phyloP scores from a whole-genome alignment of 192 early-diverging fungal genomes.

The Rhizoclosmatium globosum region DNA sequence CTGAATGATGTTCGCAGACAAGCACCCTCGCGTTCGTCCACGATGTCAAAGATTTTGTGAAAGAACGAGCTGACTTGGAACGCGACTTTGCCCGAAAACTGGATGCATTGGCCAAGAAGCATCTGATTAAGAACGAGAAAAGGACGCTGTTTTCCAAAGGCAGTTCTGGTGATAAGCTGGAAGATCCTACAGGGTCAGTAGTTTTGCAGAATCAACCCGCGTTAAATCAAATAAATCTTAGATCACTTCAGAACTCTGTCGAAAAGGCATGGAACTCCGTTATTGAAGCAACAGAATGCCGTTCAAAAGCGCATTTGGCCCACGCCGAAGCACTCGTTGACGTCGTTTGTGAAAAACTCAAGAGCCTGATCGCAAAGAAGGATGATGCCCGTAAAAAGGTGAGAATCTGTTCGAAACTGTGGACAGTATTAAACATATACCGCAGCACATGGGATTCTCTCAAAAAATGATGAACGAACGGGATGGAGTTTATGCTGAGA shows the following conservation, averaged over 20 bases:
- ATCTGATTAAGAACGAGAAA: conserved; percentile 46
- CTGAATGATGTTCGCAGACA: conserved; percentile 4
- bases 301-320: conserved; percentile 56
- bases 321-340: conserved; percentile 63
- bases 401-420: not conserved
- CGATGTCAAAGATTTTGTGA: conserved; percentile 76
- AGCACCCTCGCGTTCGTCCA: conserved; percentile 67
- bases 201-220: not conserved
- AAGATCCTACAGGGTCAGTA: conserved; percentile 12
- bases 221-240: not conserved
- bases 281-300: conserved; percentile 62
- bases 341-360: conserved; percentile 63
- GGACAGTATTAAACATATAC: not conserved
- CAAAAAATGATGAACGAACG: conserved; percentile 65
- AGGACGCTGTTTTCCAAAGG: conserved; percentile 8
- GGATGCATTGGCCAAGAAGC: conserved; percentile 68
- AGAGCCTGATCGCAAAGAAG: conserved; percentile 59
- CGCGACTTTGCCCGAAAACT: conserved; percentile 74
- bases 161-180: not conserved
- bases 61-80: conserved; percentile 74
- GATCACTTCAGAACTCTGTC: conserved; percentile 53
- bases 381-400: conserved; percentile 80
- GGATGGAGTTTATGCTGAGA: conserved; percentile 67
- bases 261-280: conserved; percentile 67
- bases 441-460: conserved; percentile 71